Evolutionary conservation across 2,329 filamentous ascomycete genomes (phyloP).

Genomic region (Cladosporium cucumerinum): DNA sequence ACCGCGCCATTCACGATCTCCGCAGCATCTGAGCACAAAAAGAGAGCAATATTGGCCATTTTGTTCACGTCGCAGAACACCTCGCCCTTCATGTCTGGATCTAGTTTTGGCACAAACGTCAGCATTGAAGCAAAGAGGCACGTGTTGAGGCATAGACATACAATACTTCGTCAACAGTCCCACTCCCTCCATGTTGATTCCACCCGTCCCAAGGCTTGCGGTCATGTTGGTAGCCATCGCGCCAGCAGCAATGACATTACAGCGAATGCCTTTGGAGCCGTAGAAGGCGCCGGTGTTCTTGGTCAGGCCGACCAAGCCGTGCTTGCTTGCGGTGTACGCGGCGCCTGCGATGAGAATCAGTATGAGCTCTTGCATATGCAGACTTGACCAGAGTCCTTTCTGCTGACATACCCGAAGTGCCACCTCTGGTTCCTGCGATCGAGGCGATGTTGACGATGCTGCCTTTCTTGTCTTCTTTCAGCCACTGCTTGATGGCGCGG

Average conservation of each 20-base stretch:
- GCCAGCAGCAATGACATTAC: constrained; percentile 46
- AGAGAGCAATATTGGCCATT: constrained; percentile 35
- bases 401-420: constrained; percentile 36
- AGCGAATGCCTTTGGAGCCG: constrained; percentile 52
- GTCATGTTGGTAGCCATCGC: constrained; percentile 54
- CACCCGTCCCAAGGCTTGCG: constrained; percentile 6
- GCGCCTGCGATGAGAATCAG: constrained; percentile 36
- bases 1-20: constrained; percentile 35
- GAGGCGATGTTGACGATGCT: constrained; percentile 54
- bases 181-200: constrained; percentile 32
- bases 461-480: constrained; percentile 44
- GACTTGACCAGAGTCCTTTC: not conserved
- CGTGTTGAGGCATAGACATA: not conserved
- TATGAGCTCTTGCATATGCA: constrained; percentile 2
- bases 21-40: constrained; percentile 33
- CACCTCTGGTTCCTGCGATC: constrained; percentile 45
- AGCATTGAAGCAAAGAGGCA: not conserved
- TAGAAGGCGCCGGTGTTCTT: constrained; percentile 59
- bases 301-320: constrained; percentile 53
- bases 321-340: constrained; percentile 54
- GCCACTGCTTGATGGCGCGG: constrained; percentile 48
- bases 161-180: not conserved
- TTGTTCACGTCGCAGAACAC: constrained; percentile 25
- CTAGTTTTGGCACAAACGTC: not conserved
- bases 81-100: not conserved